These are phyloP conservation scores for Pisolithus tinctorius DNA, from an alignment of 768 basidiomycete genomes.

Conservation along the genomic window DNA sequence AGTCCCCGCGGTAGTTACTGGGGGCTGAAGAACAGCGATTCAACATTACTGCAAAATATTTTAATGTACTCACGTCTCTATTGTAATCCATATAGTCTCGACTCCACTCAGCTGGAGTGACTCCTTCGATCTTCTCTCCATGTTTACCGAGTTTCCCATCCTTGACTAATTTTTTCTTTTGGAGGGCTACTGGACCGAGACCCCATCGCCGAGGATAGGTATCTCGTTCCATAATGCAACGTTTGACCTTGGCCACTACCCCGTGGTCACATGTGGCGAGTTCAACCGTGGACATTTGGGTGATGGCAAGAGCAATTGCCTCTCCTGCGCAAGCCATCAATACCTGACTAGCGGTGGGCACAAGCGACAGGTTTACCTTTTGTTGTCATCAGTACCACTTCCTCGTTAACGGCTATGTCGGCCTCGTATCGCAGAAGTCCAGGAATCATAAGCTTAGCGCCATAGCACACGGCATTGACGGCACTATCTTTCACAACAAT, in stretches of 20 bases:
- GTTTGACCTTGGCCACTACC: constrained; percentile 97
- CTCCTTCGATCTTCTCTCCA: constrained; percentile 81
- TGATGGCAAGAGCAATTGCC: constrained; percentile 89
- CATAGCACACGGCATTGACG: constrained; percentile 98
- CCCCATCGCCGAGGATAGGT: constrained; percentile 98
- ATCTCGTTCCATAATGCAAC: constrained; percentile 99
- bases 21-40: constrained; percentile 29
- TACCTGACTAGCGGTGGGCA: not conserved
- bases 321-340: constrained; percentile 47
- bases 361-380: constrained; percentile 54
- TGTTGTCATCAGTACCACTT: constrained; percentile 97
- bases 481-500: constrained; percentile 99
- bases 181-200: constrained; percentile 88
- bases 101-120: constrained; percentile 88
- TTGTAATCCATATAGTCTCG: constrained; percentile 92
- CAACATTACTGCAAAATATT: not conserved
- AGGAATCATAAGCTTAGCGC: constrained; percentile 99
- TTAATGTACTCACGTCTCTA: constrained; percentile 45
- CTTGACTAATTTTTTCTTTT: constrained; percentile 98
- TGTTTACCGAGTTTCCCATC: constrained; percentile 96
- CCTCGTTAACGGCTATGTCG: constrained; percentile 91
- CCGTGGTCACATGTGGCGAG: constrained; percentile 97
- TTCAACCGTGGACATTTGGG: constrained; percentile 98
- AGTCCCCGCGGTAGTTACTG: constrained; percentile 26
- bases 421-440: constrained; percentile 94